These are phyloP conservation scores for Debaryomyces castellii DNA, from an alignment of 805 yeast species.

Conservation along the genomic window DNA sequence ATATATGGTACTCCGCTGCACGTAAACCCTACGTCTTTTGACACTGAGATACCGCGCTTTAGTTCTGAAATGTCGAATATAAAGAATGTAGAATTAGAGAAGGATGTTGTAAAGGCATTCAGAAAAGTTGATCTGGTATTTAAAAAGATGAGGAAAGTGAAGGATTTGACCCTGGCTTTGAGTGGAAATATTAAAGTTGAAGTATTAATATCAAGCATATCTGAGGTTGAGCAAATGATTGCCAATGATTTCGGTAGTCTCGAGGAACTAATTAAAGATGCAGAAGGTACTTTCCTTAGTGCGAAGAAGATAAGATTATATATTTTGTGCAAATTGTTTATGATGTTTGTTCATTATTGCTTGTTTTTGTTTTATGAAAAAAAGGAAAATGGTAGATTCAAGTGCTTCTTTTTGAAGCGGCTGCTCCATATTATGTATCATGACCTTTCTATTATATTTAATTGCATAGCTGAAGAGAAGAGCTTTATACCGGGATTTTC, in stretches of 20 bases:
- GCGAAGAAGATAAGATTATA: conserved; percentile 1
- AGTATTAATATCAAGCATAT: conserved; percentile 28
- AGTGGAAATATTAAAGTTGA: conserved; percentile 30
- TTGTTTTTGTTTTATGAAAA: conserved; percentile 40
- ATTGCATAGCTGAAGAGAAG: background rate
- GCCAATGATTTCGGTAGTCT: conserved; percentile 2
- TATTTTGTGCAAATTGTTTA: conserved; percentile 3
- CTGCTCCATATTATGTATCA: conserved; percentile 18
- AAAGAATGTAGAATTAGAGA: conserved; percentile 30
- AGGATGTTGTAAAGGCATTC: conserved; percentile 29
- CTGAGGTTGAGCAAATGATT: conserved; percentile 26
- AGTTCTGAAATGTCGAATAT: conserved; percentile 8
- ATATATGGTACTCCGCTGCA: conserved; percentile 45
- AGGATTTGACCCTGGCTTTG: conserved; percentile 36
- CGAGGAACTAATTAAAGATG: background rate
- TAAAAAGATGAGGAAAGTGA: conserved; percentile 25
- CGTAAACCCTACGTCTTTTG: conserved; percentile 39
- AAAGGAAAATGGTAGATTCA: conserved; percentile 21
- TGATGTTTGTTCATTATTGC: conserved; percentile 24
- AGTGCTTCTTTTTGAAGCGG: conserved; percentile 33
- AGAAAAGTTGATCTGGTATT: conserved; percentile 28
- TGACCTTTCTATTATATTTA: conserved; percentile 14
- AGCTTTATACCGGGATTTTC: background rate
- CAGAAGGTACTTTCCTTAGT: background rate
- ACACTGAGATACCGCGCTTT: conserved; percentile 46